Evolutionary conservation across 2,329 filamentous ascomycete genomes (phyloP), one percentile per base, ranked within the genome.

Genomic region (Fusarium hostae): DNA sequence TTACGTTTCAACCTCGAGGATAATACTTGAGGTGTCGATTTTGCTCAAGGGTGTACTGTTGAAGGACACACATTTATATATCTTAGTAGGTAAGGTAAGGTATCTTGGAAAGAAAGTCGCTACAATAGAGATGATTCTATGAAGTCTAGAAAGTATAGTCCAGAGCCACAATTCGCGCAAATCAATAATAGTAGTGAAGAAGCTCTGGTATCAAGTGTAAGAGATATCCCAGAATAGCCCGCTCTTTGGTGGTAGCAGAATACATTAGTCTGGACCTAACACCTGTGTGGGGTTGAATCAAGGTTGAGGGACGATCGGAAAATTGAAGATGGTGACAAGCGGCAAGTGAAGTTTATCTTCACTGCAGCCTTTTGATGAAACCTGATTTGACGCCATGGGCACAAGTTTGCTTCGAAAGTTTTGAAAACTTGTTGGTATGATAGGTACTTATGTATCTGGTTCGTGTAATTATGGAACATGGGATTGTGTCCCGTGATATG

Each of bases 401-500:
- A 30, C 30, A 68, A 24, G 37, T 22, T 24, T n/a, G n/a, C 22
- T 34, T 18, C 15, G 22, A 28, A 40, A 28, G 18, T 26, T 35
- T 26, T 24, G n/a, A 24, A 16, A 32, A 26, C 20, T 59, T 34
- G n/a, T 34, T 51, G 20, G 26, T 65, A 41, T 45, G 41, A 65
- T 58, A 9, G 12, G 22, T 37, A 60, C 59, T 30, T 28, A 11
- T 45, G 40, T 24, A 22, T 45, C 39, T 30, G 37, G 50, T 54
- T 64, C 45, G 24, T 30, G 32, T 47, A 35, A 37, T n/a, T 50
- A 58, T 65, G 59, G 71, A 63, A 59, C 52, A 63, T 50, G 28
- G 50, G 61, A 41, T 37, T 22, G 57, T 66, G 61, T 73, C 74
- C 67, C 65, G 63, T 76, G 71, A 74, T 72, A 30, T 56, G 26